Evolutionary conservation across 306 rosid species (phyloP).

Genomic region (Hylodesmum podocarpum): DNA sequence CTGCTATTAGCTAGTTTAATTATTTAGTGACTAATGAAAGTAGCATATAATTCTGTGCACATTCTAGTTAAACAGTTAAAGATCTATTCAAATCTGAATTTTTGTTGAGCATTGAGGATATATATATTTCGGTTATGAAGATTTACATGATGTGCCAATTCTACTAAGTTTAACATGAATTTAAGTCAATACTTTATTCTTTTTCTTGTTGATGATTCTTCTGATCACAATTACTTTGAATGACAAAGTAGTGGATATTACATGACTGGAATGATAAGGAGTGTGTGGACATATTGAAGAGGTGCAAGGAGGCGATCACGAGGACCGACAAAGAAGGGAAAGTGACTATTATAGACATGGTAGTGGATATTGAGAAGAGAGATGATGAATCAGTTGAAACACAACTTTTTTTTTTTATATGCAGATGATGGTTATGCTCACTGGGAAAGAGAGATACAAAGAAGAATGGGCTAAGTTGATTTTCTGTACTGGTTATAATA

Average conservation of each 20-base stretch:
- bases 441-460: slow-evolving; percentile 18
- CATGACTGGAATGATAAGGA: slow-evolving; percentile 32
- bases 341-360: slow-evolving; percentile 28
- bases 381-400: neutral
- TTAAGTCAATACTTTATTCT: neutral
- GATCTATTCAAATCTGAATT: neutral
- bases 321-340: neutral
- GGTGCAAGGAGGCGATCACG: slow-evolving; percentile 20
- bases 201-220: neutral
- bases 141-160: neutral
- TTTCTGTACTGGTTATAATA: slow-evolving; percentile 5
- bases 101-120: neutral
- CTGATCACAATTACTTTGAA: neutral
- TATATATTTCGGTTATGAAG: neutral
- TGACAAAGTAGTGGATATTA: slow-evolving; percentile 18
- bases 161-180: neutral
- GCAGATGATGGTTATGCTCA: slow-evolving; percentile 7
- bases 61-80: neutral
- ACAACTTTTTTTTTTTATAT: slow-evolving; percentile 27
- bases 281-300: slow-evolving; percentile 10
- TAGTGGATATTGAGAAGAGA: neutral
- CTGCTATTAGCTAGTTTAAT: neutral
- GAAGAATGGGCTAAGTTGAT: slow-evolving; percentile 25
- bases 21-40: neutral
- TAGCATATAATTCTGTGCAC: neutral